Evolutionary conservation across 2,329 filamentous ascomycete species (phyloP), one percentile per base, ranked within the genome.

Genomic region (Scolecobasidium constrictum): DNA sequence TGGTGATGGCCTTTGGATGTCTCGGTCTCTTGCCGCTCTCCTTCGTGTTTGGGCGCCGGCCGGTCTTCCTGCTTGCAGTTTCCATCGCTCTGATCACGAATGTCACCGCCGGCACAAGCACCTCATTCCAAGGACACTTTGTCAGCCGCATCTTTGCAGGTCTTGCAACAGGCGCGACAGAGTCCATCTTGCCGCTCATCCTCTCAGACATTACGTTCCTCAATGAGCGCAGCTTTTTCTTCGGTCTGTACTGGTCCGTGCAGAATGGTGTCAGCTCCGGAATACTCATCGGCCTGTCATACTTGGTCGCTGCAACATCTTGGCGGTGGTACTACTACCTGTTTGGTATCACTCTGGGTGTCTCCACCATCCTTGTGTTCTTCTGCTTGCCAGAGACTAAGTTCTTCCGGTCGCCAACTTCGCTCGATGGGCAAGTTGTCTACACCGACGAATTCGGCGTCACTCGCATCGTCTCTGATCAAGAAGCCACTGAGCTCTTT

Each of bases 281-380:
- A 2, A 53, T 66, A 20, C 59, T 57, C 17, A 50, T 66, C 4
- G 57, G 56, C 2, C 52, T 50, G 2, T 61, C 57, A 4, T 66
- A 65, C 35, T 49, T 61, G 20, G 58, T 55, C 2, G 57, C 55
- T 1, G 56, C 56, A 4, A 47, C 60, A 1, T 55, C 56, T 2
- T 66, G 64, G 63, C 51, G 61, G 28, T 67, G 62, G 59, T 66
- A 62, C 48, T 67, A 66, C 38, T 63, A 59, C 58, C 53, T 65
- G 1, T 61, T 61, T 16, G 55, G 54, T 7, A 60, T 62, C 33
- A 53, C 62, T n/a, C 26, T 4, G 49, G 58, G 6, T 59, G 50
- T 6, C 40, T 57, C 4, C 60, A 61, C 1, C 6, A 37, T 70
- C 47, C 42, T 66, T 18, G 49, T 61, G 45, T 37, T 66, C 49